A percentile compares a stretch with the other conserved stretches of the same genome.
phyloP scores from a whole-genome alignment of 805 yeast genomes.

The Yarrowia alimentaria region DNA sequence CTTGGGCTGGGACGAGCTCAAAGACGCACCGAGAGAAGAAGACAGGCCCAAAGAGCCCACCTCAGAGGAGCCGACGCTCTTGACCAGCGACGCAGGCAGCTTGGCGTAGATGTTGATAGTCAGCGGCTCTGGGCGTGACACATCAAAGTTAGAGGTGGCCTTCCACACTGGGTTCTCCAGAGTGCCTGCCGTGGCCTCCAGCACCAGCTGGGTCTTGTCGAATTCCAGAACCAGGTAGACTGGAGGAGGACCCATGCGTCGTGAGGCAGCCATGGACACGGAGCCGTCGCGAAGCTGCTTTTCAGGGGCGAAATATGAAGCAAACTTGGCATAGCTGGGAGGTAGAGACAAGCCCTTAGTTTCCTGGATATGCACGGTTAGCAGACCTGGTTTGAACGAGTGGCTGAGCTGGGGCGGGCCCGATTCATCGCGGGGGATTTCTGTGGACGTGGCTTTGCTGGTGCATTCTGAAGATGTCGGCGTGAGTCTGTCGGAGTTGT shows the following conservation, averaged over 20 bases:
- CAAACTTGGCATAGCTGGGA: constrained; percentile 38
- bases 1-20: no score
- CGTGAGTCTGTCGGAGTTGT: constrained; percentile 6
- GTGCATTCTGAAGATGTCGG: constrained; percentile 22
- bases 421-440: no score
- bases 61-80: no score
- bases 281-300: constrained; percentile 17
- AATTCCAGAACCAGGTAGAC: constrained; percentile 87
- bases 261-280: constrained; percentile 12
- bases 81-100: constrained; percentile 44
- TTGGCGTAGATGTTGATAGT: constrained; percentile 76
- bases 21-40: no score
- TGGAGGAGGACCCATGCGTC: constrained; percentile 46
- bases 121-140: constrained; percentile 63
- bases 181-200: constrained; percentile 84
- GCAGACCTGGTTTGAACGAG: constrained; percentile 58
- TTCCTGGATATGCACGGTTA: constrained; percentile 73
- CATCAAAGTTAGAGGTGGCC: constrained; percentile 88
- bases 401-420: constrained; percentile 4
- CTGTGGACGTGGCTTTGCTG: constrained; percentile 9
- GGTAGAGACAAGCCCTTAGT: constrained; percentile 71
- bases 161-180: constrained; percentile 79
- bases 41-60: no score
- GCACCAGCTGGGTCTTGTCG: constrained; percentile 87
- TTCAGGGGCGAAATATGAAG: constrained; percentile 7